Percentiles rank a stretch among this genome's conserved stretches.
These are phyloP conservation scores for Tubosaeta sp. DNA, from an alignment of 768 basidiomycete species.

Conservation along the genomic window DNA sequence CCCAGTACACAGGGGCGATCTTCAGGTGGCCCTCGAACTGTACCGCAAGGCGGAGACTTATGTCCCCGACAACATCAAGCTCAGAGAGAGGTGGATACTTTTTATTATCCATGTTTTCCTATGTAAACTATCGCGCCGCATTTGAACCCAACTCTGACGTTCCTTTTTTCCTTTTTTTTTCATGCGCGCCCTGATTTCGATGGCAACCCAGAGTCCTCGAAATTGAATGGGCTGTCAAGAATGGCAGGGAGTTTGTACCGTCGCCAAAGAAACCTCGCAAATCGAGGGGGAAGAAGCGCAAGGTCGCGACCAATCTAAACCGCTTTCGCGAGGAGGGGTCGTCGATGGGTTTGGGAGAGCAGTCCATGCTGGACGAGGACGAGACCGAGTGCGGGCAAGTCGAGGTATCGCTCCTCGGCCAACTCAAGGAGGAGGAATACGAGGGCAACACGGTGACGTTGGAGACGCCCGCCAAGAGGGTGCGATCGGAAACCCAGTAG, in stretches of 20 bases:
- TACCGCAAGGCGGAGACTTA: conserved; percentile 80
- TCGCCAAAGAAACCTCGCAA: conserved; percentile 43
- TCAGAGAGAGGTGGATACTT: conserved; percentile 84
- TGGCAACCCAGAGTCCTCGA: conserved; percentile 62
- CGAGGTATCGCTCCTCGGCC: conserved; percentile 10
- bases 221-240: conserved; percentile 73
- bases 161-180: conserved; percentile 26
- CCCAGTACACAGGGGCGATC: conserved; percentile 55
- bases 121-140: conserved; percentile 45
- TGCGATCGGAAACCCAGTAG: conserved; percentile 19
- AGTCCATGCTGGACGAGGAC: conserved; percentile 37
- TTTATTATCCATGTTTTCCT: conserved; percentile 64
- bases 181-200: conserved; percentile 8
- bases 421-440: conserved; percentile 28
- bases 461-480: conserved; percentile 28
- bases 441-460: conserved; percentile 16
- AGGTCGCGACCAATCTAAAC: conserved; percentile 19
- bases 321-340: conserved; percentile 11
- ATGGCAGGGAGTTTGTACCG: conserved; percentile 56
- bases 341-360: conserved; percentile 16
- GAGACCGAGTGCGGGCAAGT: conserved; percentile 27
- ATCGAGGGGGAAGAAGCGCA: conserved; percentile 31
- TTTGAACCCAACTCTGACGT: conserved; percentile 37
- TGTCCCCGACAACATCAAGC: conserved; percentile 81
- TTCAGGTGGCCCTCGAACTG: conserved; percentile 74